Evolutionary conservation across 495 filamentous ascomycete genomes (phyloP).

Genomic region (Talaromyces stipitatus): DNA sequence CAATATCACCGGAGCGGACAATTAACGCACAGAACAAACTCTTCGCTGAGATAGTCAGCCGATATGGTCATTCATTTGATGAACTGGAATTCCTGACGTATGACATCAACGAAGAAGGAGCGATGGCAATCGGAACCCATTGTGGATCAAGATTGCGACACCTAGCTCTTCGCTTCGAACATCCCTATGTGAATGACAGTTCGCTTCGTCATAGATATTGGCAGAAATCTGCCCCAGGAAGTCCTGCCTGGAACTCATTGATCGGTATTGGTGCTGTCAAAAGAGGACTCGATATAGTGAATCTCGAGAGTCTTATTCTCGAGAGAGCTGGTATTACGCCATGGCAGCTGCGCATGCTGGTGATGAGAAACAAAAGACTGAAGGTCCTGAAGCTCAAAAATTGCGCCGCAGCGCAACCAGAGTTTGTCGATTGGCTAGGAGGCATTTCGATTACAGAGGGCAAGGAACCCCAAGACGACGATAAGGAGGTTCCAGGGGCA

Average conservation of each 20-base stretch:
- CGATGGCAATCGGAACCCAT: conserved; percentile 12
- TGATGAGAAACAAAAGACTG: conserved; percentile 21
- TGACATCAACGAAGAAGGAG: conserved; percentile 17
- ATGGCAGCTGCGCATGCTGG: conserved; percentile 26
- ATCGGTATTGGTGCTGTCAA: conserved; percentile 15
- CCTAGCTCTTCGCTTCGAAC: conserved; percentile 29
- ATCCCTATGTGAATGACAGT: conserved; percentile 25
- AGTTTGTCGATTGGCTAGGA: conserved; percentile 27
- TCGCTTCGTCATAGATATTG: conserved; percentile 17
- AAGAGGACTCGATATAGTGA: conserved; percentile 11
- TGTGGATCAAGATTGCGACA: conserved; percentile 20
- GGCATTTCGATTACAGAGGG: conserved; percentile 7
- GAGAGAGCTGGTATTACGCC: conserved; percentile 28
- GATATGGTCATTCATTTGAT: conserved; percentile 17
- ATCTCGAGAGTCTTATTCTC: conserved; percentile 20
- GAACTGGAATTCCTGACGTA: conserved; percentile 27
- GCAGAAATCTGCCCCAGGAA: conserved; percentile 18
- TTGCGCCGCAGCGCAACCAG: conserved; percentile 22
- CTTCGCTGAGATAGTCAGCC: conserved; percentile 14
- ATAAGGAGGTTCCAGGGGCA: conserved; percentile 13
- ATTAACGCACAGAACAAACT: conserved; percentile 18
- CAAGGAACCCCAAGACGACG: conserved; percentile 6
- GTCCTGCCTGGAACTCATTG: conserved; percentile 25
- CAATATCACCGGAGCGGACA: conserved; percentile 8
- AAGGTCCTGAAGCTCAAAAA: conserved; percentile 22